phyloP scores from a whole-genome alignment of 1,284 basidiomycete species.

The Cronartium quercuum region DNA sequence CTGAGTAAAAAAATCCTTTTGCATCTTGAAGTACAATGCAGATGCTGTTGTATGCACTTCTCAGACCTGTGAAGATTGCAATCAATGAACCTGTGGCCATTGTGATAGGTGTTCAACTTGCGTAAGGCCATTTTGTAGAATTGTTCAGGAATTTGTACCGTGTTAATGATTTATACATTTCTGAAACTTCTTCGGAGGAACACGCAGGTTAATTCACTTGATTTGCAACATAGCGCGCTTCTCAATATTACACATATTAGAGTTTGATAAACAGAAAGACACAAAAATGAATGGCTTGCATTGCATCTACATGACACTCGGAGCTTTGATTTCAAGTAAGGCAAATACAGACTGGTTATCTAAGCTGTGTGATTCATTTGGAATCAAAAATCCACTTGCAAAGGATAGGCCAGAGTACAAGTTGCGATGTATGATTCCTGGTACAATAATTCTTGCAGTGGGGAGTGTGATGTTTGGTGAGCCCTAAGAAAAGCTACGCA shows the following conservation, averaged over 20 bases:
- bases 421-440: slow-evolving; percentile 29
- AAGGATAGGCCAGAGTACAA: slow-evolving; percentile 15
- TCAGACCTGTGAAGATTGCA: neutral
- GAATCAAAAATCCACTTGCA: neutral
- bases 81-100: neutral
- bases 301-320: slow-evolving; percentile 6
- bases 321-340: slow-evolving; percentile 25
- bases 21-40: neutral
- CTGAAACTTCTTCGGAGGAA: too few relatives aligned
- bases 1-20: too few relatives aligned
- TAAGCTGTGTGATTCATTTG: slow-evolving; percentile 7
- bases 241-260: slow-evolving; percentile 2
- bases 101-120: neutral
- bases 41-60: neutral
- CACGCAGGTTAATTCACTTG: slow-evolving; percentile 13
- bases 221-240: slow-evolving; percentile 8
- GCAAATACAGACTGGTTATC: slow-evolving; percentile 5
- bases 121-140: too few relatives aligned
- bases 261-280: neutral
- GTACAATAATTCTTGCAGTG: slow-evolving; percentile 8
- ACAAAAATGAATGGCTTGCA: slow-evolving; percentile 11
- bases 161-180: too few relatives aligned
- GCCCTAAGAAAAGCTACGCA: too few relatives aligned
- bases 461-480: slow-evolving; percentile 16
- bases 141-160: too few relatives aligned